Conservation (phyloP, 441 rosid genomes). For the Biscutella laevigata region DNA sequence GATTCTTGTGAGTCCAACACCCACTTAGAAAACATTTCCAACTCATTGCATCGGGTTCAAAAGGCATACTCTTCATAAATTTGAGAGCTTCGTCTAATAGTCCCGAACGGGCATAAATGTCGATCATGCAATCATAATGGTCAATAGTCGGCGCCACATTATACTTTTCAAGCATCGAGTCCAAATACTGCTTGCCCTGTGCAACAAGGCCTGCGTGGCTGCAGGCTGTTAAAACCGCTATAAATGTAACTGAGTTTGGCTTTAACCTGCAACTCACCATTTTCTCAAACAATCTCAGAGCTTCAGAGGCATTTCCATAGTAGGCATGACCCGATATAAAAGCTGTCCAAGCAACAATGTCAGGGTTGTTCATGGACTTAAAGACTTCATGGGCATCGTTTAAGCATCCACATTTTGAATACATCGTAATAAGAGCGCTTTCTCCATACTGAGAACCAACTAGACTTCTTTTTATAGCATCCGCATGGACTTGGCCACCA, state of each 20-base stretch:
- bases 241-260: conserved; percentile 41
- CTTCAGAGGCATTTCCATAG: conserved; percentile 48
- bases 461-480: conserved; percentile 37
- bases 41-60: conserved; percentile 44
- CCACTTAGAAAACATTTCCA: conserved; percentile 59
- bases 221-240: conserved; percentile 42
- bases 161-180: conserved; percentile 35
- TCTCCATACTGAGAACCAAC: conserved; percentile 34
- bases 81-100: conserved; percentile 37
- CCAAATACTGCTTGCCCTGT: conserved; percentile 30
- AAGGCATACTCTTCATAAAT: conserved; percentile 40
- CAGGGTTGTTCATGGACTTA: conserved; percentile 37
- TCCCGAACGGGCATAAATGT: conserved; percentile 49
- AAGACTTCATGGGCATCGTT: conserved; percentile 43
- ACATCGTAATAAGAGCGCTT: conserved; percentile 40
- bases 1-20: conserved; percentile 51
- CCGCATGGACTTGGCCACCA: conserved; percentile 45
- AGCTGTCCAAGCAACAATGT: conserved; percentile 58
- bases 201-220: conserved; percentile 38
- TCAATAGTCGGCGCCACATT: conserved; percentile 43
- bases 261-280: conserved; percentile 30
- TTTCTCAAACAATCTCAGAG: conserved; percentile 38
- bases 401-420: conserved; percentile 41
- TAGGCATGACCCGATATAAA: conserved; percentile 47
- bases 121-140: conserved; percentile 50